These are phyloP conservation scores for Eutrema yunnanense DNA, from an alignment of 345 rosid species.

Conservation along the genomic window DNA sequence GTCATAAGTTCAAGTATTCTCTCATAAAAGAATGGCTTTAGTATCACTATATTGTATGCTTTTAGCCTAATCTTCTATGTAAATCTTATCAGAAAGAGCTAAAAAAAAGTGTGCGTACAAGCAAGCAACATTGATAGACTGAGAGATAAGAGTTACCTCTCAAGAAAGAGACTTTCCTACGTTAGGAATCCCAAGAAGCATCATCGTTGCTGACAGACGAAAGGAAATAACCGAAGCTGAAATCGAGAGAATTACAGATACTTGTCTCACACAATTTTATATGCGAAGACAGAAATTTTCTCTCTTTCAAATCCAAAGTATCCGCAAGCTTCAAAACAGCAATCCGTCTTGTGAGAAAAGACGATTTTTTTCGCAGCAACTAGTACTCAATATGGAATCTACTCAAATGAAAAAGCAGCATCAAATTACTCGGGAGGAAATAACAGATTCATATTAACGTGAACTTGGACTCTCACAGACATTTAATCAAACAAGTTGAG, in stretches of 20 bases:
- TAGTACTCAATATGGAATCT: too few relatives aligned
- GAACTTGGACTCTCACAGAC: constrained; percentile 1
- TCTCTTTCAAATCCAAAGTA: constrained; percentile 32
- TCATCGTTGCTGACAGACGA: constrained; percentile 7
- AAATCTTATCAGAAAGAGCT: background rate
- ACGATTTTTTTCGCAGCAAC: background rate
- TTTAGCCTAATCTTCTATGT: constrained; percentile 53
- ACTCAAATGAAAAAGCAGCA: too few relatives aligned
- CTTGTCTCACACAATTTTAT: constrained; percentile 46
- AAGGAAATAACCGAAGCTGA: background rate
- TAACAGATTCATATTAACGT: background rate
- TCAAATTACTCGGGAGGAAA: background rate
- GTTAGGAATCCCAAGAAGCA: constrained; percentile 64
- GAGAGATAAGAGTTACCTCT: constrained; percentile 37
- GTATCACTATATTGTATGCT: constrained; percentile 34
- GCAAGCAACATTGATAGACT: constrained; percentile 1
- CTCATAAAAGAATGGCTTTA: constrained; percentile 15
- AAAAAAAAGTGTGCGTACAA: background rate
- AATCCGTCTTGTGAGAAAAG: constrained; percentile 28
- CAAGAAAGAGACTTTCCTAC: constrained; percentile 60
- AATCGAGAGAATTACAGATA: background rate
- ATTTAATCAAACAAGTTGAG: constrained; percentile 30
- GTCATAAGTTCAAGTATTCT: constrained; percentile 43
- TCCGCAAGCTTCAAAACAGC: constrained; percentile 40
- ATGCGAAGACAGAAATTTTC: constrained; percentile 44